Percentiles rank a stretch among this genome's conserved stretches.
Conservation (phyloP, 306 rosid genomes). For the Alnus glutinosa region DNA sequence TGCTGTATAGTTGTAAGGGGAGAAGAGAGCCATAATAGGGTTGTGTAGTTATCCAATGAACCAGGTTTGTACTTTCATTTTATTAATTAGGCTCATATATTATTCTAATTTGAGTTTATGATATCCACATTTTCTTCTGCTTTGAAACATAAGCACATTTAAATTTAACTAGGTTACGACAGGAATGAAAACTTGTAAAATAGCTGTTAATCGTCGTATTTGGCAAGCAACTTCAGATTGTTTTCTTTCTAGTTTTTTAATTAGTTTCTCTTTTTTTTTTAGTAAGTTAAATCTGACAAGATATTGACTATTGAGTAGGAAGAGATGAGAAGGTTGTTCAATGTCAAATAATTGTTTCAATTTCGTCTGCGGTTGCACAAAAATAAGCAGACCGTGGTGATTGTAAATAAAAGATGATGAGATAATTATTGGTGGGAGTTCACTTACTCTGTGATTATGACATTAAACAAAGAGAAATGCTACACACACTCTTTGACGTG, state of each 20-base stretch:
- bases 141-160: background rate
- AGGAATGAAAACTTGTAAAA: background rate
- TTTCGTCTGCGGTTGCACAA: too few relatives aligned
- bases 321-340: too few relatives aligned
- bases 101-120: slow-evolving; percentile 18
- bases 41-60: slow-evolving; percentile 46
- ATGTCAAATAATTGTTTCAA: too few relatives aligned
- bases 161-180: background rate
- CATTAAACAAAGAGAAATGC: too few relatives aligned
- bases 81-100: slow-evolving; percentile 32
- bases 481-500: too few relatives aligned
- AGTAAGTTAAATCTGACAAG: too few relatives aligned
- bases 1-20: slow-evolving; percentile 60
- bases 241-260: background rate
- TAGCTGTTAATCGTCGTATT: background rate
- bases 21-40: slow-evolving; percentile 42
- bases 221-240: background rate
- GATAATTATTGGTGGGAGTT: too few relatives aligned
- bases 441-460: too few relatives aligned
- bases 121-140: slow-evolving; percentile 2
- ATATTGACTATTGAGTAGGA: too few relatives aligned
- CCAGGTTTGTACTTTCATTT: slow-evolving; percentile 46
- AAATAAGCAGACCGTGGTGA: too few relatives aligned
- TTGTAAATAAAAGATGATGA: too few relatives aligned
- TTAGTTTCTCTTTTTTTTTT: background rate